phyloP scores from a whole-genome alignment of 305 asterid genomes.

The Striga hermonthica region DNA sequence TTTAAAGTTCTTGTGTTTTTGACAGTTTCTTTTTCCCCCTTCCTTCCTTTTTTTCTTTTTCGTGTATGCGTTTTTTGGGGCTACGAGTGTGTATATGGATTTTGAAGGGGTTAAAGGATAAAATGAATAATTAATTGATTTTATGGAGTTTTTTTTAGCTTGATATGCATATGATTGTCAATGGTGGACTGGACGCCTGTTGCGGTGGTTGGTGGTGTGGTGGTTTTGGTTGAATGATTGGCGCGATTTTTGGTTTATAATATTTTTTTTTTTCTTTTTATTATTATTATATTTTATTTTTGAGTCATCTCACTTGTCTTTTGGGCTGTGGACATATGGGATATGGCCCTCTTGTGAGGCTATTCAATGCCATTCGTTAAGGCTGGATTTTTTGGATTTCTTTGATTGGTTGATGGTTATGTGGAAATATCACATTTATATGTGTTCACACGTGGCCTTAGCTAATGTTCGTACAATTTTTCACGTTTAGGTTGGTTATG shows the following conservation, averaged over 20 bases:
- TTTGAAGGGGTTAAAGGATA: not conserved
- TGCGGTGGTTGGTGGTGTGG: conserved; percentile 21
- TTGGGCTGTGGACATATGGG: no score
- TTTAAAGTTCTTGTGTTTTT: not conserved
- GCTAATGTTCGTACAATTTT: no score
- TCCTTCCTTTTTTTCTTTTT: not conserved
- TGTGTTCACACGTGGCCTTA: no score
- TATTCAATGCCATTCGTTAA: no score
- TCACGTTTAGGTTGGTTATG: no score
- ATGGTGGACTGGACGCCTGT: conserved; percentile 8
- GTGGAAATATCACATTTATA: no score
- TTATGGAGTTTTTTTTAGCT: not conserved
- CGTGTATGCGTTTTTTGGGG: not conserved
- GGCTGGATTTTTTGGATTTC: no score
- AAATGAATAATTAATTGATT: not conserved
- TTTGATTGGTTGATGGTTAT: no score
- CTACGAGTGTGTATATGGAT: not conserved
- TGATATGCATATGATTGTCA: conserved; percentile 25
- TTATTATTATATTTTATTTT: no score
- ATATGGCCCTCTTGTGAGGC: no score
- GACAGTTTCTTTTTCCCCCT: conserved; percentile 8
- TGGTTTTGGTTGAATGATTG: conserved; percentile 34
- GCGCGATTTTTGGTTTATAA: conserved; percentile 32
- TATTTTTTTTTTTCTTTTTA: not conserved
- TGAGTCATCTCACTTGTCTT: no score